Conservation (phyloP, 202 grass and related monocot genomes). For the Elaeis oleifera region DNA sequence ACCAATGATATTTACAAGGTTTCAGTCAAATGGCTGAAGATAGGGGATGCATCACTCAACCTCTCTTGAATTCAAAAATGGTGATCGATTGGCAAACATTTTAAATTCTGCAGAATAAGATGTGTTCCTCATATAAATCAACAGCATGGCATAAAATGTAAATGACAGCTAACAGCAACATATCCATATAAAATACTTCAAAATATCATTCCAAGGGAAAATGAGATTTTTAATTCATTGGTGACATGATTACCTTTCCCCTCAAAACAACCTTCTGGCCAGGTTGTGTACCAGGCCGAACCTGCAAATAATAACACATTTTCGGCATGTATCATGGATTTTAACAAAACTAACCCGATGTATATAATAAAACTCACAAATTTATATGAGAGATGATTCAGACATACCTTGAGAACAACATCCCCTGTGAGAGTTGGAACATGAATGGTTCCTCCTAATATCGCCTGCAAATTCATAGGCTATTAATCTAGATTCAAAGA, state of each 20-base stretch:
- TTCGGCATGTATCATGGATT: background rate
- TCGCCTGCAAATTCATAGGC: constrained; percentile 57
- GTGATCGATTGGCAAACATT: no score
- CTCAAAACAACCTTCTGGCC: constrained; percentile 81
- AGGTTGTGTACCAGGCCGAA: constrained; percentile 85
- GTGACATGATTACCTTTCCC: constrained; percentile 49
- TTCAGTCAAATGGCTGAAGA: background rate
- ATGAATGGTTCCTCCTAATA: constrained; percentile 68
- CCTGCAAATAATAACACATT: constrained; percentile 35
- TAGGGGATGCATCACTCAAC: no score
- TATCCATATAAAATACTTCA: no score
- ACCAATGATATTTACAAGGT: background rate
- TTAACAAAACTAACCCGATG: no score
- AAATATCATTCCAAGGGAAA: no score
- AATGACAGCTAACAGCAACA: no score
- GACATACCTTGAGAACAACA: constrained; percentile 75
- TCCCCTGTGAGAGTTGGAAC: constrained; percentile 93
- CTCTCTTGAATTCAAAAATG: no score
- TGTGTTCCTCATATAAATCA: no score
- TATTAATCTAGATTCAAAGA: background rate
- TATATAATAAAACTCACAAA: no score
- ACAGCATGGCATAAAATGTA: no score
- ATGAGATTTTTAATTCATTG: no score
- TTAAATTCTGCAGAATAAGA: no score
- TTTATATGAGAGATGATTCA: background rate